Conservation (phyloP, 257 asterid genomes). For the Marsdenia floribunda region DNA sequence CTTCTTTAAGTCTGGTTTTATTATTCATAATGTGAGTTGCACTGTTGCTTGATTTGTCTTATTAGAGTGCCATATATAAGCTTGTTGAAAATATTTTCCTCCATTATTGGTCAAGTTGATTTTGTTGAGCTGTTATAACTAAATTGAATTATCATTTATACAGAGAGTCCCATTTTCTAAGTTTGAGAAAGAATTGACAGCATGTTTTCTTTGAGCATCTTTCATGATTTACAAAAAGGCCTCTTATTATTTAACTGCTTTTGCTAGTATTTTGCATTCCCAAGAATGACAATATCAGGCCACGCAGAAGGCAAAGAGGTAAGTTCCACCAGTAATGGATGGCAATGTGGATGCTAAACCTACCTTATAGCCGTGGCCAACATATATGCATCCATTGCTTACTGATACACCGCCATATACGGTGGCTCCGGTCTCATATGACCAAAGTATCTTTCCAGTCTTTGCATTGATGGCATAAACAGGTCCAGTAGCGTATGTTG, state of each 20-base stretch:
- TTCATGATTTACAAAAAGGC: neutral
- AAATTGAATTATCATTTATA: too few species aligned
- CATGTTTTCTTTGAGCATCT: neutral
- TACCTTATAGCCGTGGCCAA: slow-evolving; percentile 37
- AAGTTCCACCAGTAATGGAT: slow-evolving; percentile 31
- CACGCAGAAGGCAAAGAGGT: slow-evolving; percentile 45
- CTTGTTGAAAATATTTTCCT: neutral
- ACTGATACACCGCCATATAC: slow-evolving; percentile 50
- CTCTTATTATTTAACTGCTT: neutral
- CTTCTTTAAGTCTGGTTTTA: neutral
- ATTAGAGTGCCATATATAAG: neutral
- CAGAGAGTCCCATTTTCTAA: neutral
- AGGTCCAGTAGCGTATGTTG: slow-evolving; percentile 36
- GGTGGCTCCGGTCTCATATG: slow-evolving; percentile 40
- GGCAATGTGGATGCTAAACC: slow-evolving; percentile 12
- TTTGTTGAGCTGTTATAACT: neutral
- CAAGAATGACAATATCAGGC: neutral
- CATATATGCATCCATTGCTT: slow-evolving; percentile 45
- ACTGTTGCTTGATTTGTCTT: neutral
- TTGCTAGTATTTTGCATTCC: neutral
- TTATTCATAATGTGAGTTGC: neutral
- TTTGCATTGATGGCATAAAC: slow-evolving; percentile 32
- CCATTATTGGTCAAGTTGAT: neutral
- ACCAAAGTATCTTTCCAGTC: slow-evolving; percentile 45
- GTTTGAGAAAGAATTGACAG: neutral